phyloP scores from a whole-genome alignment of 345 rosid species.

The Melaleuca alternifolia region DNA sequence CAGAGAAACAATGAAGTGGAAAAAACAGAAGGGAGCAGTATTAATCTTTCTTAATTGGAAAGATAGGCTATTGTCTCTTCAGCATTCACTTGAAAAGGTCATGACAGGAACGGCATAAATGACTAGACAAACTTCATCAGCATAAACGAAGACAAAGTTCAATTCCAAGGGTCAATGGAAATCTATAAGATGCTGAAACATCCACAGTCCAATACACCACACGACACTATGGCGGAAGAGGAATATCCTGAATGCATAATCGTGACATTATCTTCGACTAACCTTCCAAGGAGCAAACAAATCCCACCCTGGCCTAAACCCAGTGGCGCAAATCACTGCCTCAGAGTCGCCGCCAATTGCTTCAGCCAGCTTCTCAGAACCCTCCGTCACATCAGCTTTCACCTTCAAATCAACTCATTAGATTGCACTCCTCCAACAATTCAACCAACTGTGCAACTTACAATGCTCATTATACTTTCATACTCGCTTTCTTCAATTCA shows the following conservation, averaged over 20 bases:
- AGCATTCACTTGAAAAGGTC: background rate
- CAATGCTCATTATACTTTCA: background rate
- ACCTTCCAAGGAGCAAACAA: constrained; percentile 87
- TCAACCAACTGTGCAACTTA: background rate
- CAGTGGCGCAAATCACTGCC: constrained; percentile 82
- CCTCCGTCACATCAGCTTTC: constrained; percentile 79
- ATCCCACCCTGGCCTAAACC: constrained; percentile 77
- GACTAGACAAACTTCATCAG: background rate
- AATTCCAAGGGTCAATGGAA: background rate
- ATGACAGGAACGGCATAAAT: background rate
- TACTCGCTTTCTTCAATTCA: background rate
- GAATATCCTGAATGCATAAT: background rate
- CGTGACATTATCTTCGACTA: background rate
- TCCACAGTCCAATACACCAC: background rate
- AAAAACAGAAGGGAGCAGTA: background rate
- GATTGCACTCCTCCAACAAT: background rate
- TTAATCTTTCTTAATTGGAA: background rate
- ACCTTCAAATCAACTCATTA: constrained; percentile 32
- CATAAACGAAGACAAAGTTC: background rate
- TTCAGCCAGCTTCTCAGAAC: constrained; percentile 69
- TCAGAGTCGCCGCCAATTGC: constrained; percentile 76
- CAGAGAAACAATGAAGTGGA: background rate
- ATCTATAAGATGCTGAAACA: background rate
- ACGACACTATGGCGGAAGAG: background rate
- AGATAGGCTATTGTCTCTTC: background rate